Evolutionary conservation across 2,329 filamentous ascomycete genomes (phyloP).

Genomic region (Xylaria polymorpha): DNA sequence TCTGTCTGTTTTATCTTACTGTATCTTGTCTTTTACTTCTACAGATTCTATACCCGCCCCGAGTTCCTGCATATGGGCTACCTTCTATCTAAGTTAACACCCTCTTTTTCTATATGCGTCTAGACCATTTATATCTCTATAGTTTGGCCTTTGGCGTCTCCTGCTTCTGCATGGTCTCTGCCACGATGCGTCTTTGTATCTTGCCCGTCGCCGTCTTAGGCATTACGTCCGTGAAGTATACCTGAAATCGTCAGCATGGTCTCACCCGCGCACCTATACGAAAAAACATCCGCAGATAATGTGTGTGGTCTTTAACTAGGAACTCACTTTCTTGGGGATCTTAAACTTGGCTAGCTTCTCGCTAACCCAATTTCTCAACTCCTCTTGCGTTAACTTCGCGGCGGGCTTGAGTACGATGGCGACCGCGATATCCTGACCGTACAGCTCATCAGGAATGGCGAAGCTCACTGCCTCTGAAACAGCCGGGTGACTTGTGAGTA

Average conservation of each 20-base stretch:
- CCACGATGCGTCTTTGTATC: conserved; percentile 87
- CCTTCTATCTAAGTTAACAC: neutral
- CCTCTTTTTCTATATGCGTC: conserved; percentile 11
- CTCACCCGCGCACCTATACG: conserved; percentile 3
- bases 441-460: conserved; percentile 83
- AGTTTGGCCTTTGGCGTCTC: conserved; percentile 66
- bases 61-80: conserved; percentile 5
- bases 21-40: neutral
- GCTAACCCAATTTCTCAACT: conserved; percentile 75
- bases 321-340: conserved; percentile 79
- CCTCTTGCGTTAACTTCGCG: conserved; percentile 64
- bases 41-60: conserved; percentile 1
- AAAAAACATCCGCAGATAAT: conserved; percentile 10
- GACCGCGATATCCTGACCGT: conserved; percentile 83
- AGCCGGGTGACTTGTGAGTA: conserved; percentile 77
- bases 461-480: conserved; percentile 86
- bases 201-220: conserved; percentile 94
- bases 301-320: neutral
- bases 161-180: conserved; percentile 83
- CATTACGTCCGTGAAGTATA: conserved; percentile 86
- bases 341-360: conserved; percentile 85
- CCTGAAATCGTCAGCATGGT: conserved; percentile 55
- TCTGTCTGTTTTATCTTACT: conserved; percentile 10
- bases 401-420: conserved; percentile 79
- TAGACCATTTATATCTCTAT: conserved; percentile 49